Percentiles rank a stretch among this genome's conserved stretches.
Evolutionary conservation across 1,284 basidiomycete genomes (phyloP).

Genomic region (Erythrobasidium hasegawianum): DNA sequence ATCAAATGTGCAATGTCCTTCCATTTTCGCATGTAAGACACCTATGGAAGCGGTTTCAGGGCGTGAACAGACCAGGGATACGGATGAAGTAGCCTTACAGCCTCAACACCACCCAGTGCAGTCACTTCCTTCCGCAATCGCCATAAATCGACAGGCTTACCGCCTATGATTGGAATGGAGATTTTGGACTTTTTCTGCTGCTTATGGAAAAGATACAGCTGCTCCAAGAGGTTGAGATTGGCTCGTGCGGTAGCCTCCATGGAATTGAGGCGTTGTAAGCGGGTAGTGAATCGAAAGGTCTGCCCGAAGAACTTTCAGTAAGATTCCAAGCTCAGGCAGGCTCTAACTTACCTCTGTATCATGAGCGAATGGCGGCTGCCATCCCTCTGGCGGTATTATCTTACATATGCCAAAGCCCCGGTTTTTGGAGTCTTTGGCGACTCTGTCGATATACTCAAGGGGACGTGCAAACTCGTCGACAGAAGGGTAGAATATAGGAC

Average conservation of each 20-base stretch:
- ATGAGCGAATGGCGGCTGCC: conserved; percentile 96
- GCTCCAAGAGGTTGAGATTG: conserved; percentile 94
- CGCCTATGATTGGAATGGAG: conserved; percentile 85
- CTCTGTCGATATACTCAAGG: conserved; percentile 87
- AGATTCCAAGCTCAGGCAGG: not conserved
- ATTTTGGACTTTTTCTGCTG: conserved; percentile 68
- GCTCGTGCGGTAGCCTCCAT: conserved; percentile 96
- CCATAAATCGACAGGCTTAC: conserved; percentile 89
- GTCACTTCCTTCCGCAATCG: conserved; percentile 84
- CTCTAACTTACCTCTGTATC: conserved; percentile 71
- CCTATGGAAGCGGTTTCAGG: conserved; percentile 22
- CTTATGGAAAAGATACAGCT: conserved; percentile 65
- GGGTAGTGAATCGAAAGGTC: conserved; percentile 90
- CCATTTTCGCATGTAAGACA: conserved; percentile 42
- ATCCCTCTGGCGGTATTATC: conserved; percentile 85
- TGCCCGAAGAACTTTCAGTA: conserved; percentile 47
- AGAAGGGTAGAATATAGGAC: conserved; percentile 84
- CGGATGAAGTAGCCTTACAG: conserved; percentile 53
- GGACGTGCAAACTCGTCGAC: conserved; percentile 88
- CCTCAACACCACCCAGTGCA: conserved; percentile 78
- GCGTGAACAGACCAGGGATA: not conserved
- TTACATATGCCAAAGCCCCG: conserved; percentile 88
- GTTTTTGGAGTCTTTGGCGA: conserved; percentile 63
- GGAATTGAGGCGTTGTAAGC: conserved; percentile 89
- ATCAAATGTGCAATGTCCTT: conserved; percentile 40